Percentiles rank a stretch among this genome's conserved stretches.
Conservation (phyloP, 129 eudicot species). For the Kitagawia praeruptora region DNA sequence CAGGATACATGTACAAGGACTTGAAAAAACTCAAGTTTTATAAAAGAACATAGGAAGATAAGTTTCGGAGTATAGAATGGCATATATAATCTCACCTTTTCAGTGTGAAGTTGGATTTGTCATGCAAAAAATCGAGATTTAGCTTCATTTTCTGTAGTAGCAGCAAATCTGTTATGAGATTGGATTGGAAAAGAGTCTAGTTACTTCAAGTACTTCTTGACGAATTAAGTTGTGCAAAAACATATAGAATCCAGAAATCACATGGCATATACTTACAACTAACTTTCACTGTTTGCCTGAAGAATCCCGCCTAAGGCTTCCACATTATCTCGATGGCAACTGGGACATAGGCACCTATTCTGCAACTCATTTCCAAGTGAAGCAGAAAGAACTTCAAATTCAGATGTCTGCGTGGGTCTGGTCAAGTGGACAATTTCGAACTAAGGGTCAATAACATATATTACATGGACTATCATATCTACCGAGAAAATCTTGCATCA, state of each 20-base stretch:
- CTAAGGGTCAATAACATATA: slow-evolving; percentile 5
- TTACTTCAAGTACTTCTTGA: neutral
- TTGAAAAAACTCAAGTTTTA: too few relatives aligned
- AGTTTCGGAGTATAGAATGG: neutral
- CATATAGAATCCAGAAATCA: neutral
- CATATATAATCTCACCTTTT: slow-evolving; percentile 3
- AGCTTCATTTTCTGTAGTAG: slow-evolving; percentile 10
- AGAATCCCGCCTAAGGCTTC: slow-evolving; percentile 47
- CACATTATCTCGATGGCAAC: slow-evolving; percentile 52
- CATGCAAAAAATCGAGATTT: neutral
- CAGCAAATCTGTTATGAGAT: neutral
- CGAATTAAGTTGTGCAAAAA: neutral
- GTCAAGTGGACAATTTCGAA: slow-evolving; percentile 31
- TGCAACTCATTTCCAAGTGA: slow-evolving; percentile 58
- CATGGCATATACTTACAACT: slow-evolving; percentile 22
- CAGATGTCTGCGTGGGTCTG: slow-evolving; percentile 50
- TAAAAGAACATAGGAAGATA: too few relatives aligned
- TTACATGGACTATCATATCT: neutral
- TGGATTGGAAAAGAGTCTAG: neutral
- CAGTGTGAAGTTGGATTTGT: neutral
- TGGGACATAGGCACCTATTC: slow-evolving; percentile 57
- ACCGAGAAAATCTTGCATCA: neutral
- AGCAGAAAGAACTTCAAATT: slow-evolving; percentile 42
- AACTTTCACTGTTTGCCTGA: slow-evolving; percentile 23
- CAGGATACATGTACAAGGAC: too few relatives aligned